Base-by-base conservation (phyloP, 768 basidiomycete species). In the Rossbeevera mucosa region DNA sequence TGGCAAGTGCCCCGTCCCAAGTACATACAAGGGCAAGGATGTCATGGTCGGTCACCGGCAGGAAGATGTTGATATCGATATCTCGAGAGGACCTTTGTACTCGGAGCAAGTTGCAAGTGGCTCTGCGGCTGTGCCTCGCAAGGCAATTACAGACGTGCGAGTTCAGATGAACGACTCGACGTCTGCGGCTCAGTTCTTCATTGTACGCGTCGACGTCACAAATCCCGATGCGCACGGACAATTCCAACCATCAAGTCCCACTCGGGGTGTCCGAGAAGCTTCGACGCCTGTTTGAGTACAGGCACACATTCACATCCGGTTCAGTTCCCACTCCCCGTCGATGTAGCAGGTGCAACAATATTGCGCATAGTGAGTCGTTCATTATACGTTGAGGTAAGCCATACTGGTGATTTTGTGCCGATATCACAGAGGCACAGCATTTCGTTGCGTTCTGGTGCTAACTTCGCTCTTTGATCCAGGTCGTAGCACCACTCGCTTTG, bases 321-420 rank as follows among this genome's bases (percentile, higher is more conserved):
- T 9, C 47, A 44, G 1, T 80, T 72, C 47, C 80, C 79, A 0
- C 76, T 78, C 36, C 77, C 77, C 2, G 64, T 82, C 5, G 59
- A 74, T 21, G 70, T 72, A 2, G 57, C 51, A 13, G 60, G 63
- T 7, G 53, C 62, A 2, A 80, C 62, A 2, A 80, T 71, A 54
- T 54, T 76, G 12, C 72, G 79, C 1, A 53, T 82, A 18, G 81
- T 81, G 7, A 71, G 82, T 26, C 77, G 74, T 51, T 82, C 81
- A 0, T 70, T 65, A 2, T 83, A 80, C 47, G 64, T 84, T 0
- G 71, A 69, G 60, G 71, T 65, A 30, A 22, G 59, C 53, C 4
- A 25, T 8, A 8, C 24, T 46, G 1, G 7, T 41, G 7, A 14
- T 9, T 38, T 7, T 28, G 20, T 36, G 8, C 31, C 25, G 5